phyloP scores from a whole-genome alignment of 1,139 yeast genomes.

The Yamadazyma buinensis region DNA sequence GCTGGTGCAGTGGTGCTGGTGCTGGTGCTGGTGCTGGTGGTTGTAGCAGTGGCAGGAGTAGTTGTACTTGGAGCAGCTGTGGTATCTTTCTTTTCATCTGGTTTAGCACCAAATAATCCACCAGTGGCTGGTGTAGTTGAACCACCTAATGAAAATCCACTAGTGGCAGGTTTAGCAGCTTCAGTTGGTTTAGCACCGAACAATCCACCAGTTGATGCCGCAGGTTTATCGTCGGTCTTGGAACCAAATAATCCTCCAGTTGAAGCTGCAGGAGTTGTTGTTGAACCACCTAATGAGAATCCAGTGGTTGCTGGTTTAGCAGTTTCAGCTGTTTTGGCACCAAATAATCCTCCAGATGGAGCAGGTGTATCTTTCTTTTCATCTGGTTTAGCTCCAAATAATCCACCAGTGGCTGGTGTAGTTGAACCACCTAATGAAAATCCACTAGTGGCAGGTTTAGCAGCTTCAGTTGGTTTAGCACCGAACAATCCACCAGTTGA shows the following conservation, averaged over 20 bases:
- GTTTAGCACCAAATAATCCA: conserved; percentile 19
- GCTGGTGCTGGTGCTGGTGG: conserved; percentile 14
- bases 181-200: conserved; percentile 22
- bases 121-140: conserved; percentile 22
- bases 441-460: conserved; percentile 5
- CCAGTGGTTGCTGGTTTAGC: conserved; percentile 3
- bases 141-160: conserved; percentile 16
- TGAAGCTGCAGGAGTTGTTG: conserved; percentile 14
- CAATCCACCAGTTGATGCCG: conserved; percentile 17
- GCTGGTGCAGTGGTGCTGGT: conserved; percentile 14
- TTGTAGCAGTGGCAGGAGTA: conserved; percentile 10
- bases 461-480: conserved; percentile 17
- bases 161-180: conserved; percentile 16
- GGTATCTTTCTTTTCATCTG: conserved; percentile 12
- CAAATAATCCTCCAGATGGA: conserved; percentile 12
- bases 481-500: conserved; percentile 21
- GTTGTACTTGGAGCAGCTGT: conserved; percentile 14
- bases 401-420: conserved; percentile 17
- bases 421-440: conserved; percentile 6
- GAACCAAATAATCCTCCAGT: conserved; percentile 19
- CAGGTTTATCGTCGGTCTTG: conserved; percentile 16
- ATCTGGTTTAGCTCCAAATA: conserved; percentile 15
- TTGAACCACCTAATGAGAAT: conserved; percentile 17
- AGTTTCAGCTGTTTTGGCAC: conserved; percentile 12
- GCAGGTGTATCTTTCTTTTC: conserved; percentile 20